Conservation (phyloP, 306 rosid species). For the Dryas octopetala region DNA sequence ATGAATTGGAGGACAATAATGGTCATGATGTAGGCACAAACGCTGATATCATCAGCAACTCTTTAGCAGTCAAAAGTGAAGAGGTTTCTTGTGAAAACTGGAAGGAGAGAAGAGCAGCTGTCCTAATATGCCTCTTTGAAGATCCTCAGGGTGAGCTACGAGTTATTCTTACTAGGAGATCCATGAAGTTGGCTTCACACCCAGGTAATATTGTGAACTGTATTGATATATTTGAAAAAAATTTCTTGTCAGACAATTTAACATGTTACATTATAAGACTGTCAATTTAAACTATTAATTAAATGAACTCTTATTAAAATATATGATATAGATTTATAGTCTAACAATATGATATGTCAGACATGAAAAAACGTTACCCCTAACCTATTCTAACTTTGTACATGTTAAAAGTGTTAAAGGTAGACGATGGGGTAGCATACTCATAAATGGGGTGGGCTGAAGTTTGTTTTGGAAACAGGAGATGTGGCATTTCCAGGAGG, state of each 20-base stretch:
- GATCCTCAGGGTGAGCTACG: constrained; percentile 34
- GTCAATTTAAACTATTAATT: too few species aligned
- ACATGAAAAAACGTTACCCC: too few species aligned
- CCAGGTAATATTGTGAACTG: constrained; percentile 22
- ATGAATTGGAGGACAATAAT: constrained; percentile 8
- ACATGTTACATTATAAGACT: too few species aligned
- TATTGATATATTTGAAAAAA: too few species aligned
- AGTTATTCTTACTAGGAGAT: constrained; percentile 41
- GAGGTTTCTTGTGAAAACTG: neutral
- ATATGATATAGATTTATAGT: too few species aligned
- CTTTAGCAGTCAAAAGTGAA: neutral
- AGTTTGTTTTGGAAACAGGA: constrained; percentile 21
- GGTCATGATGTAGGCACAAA: neutral
- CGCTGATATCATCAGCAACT: neutral
- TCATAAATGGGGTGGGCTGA: too few species aligned
- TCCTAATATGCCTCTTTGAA: constrained; percentile 42
- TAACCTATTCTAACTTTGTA: neutral
- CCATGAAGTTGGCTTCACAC: constrained; percentile 32
- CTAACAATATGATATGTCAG: too few species aligned
- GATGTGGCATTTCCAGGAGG: constrained; percentile 48
- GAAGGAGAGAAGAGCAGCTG: constrained; percentile 39
- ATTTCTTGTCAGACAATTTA: too few species aligned
- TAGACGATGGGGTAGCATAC: too few species aligned
- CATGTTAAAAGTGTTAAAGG: neutral
- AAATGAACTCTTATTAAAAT: too few species aligned